Base-by-base conservation (phyloP, 768 basidiomycete genomes). In the Obba rivulosa region DNA sequence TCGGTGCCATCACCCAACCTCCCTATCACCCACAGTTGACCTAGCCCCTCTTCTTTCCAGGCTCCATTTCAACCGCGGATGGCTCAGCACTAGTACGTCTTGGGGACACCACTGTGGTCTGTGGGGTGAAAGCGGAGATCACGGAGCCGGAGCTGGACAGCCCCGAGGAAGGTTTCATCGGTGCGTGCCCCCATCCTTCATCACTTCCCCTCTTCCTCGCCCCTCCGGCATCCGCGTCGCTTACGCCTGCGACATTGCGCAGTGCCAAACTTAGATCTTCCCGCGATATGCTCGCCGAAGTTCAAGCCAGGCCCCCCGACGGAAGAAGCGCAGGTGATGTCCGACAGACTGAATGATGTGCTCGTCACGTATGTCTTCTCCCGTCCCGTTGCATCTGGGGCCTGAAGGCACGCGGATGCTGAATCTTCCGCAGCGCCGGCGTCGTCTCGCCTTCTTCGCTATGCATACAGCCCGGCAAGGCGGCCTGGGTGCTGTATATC, bases 191-290 rank as follows among this genome's bases (percentile, higher is more conserved):
- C 22, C 9, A 46, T 40, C 24, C 18, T 28, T 3, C 31, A 16
- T 28, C 20, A 11, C 14, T 7, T 11, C 17, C 23, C 10, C 24
- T n/a, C 17, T 21, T 28, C n/a, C 39, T 44, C 41, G 41, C 34
- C 16, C 20, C 37, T 39, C 16, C 20, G 20, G 31, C 17, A 2
- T 24, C 24, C 36, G 9, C 17, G 17, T 14, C 28, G 11, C 28
- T 43, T 10, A 21, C 23, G 42, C 45, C 28, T 31, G 28, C 28
- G 36, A 17, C 8, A 42, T 13, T n/a, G 8, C 16, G 22, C 52
- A 93, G 95, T 98, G 0, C 95, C 96, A 1, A 98, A 98, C 60
- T 70, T 98, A 54, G 95, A 99, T 64, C 77, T 99, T 2, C 87
- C 94, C 2, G 87, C 95, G 0, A 77, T 98, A 48, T 97, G 92